Evolutionary conservation across 2,329 filamentous ascomycete species (phyloP).

Genomic region (Eutypa lata): DNA sequence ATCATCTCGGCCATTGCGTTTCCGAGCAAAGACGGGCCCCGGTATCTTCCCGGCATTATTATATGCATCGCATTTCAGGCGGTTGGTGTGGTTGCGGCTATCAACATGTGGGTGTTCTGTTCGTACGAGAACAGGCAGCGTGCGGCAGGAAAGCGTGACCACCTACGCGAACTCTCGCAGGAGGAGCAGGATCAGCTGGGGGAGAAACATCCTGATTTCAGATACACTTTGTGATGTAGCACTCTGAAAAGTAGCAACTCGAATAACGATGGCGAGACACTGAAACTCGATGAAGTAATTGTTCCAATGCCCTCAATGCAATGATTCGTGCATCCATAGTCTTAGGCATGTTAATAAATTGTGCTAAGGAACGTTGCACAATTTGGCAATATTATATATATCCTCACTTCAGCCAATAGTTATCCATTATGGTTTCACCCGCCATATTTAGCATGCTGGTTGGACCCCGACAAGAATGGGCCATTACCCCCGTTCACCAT

Average conservation of each 20-base stretch:
- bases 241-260: too few species aligned
- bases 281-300: too few species aligned
- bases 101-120: constrained; percentile 15
- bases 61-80: constrained; percentile 27
- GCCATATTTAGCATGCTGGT: too few species aligned
- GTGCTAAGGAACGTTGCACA: too few species aligned
- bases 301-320: too few species aligned
- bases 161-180: constrained; percentile 28
- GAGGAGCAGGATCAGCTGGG: constrained; percentile 35
- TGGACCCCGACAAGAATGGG: too few species aligned
- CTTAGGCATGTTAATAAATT: too few species aligned
- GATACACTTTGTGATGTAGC: constrained; percentile 22
- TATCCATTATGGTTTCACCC: too few species aligned
- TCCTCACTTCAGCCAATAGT: too few species aligned
- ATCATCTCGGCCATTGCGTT: constrained; percentile 25
- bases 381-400: too few species aligned
- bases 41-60: constrained; percentile 27
- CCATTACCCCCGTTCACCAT: neutral
- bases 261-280: too few species aligned
- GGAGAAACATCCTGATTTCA: constrained; percentile 35
- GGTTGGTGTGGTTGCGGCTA: constrained; percentile 9
- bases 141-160: constrained; percentile 30
- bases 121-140: constrained; percentile 31
- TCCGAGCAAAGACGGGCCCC: constrained; percentile 18
- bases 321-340: too few species aligned